A percentile compares a stretch with the other conserved stretches of the same genome.
Evolutionary conservation across 768 basidiomycete species (phyloP).

Genomic region (Naganishia onofrii): DNA sequence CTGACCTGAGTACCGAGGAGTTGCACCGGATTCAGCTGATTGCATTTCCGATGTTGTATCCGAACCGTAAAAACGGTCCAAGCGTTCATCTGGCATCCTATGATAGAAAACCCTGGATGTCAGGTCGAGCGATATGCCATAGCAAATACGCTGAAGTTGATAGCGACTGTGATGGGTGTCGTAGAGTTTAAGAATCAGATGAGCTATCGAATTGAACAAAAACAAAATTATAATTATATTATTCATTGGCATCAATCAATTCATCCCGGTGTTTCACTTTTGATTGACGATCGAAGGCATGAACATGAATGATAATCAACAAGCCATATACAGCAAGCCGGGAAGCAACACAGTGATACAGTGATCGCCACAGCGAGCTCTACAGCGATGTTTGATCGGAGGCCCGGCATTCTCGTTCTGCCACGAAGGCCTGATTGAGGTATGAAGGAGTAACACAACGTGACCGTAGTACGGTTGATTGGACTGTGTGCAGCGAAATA

Average conservation of each 20-base stretch:
- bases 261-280: conserved; percentile 3
- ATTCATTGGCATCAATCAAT: too few species aligned
- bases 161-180: not conserved
- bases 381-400: too few species aligned
- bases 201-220: not conserved
- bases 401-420: too few species aligned
- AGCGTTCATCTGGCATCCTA: not conserved
- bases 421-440: too few species aligned
- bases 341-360: too few species aligned
- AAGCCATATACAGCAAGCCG: too few species aligned
- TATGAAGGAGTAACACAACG: too few species aligned
- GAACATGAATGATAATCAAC: too few species aligned
- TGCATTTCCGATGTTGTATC: not conserved
- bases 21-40: not conserved
- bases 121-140: not conserved
- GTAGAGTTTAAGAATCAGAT: too few species aligned
- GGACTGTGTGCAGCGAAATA: too few species aligned
- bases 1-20: not conserved
- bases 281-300: not conserved
- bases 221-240: not conserved
- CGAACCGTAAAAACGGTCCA: not conserved
- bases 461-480: too few species aligned
- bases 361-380: too few species aligned
- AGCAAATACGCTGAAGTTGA: not conserved
- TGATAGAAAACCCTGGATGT: not conserved